Evolutionary conservation across 495 filamentous ascomycete species (phyloP).

Genomic region (Annulohypoxylon moriforme): DNA sequence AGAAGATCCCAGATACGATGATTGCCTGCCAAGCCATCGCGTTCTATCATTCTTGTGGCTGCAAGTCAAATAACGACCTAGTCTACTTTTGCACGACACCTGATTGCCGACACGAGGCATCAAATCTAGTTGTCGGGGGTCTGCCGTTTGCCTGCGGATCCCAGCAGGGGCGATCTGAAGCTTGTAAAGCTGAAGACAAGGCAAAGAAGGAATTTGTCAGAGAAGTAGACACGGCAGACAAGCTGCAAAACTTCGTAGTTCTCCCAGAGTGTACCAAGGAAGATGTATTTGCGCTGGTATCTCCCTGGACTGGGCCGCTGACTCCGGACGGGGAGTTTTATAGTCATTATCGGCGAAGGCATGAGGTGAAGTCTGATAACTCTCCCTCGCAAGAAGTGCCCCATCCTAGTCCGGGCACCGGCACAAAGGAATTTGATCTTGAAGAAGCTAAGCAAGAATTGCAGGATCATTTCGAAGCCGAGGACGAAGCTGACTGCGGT

Average conservation of each 20-base stretch:
- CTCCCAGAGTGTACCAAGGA: constrained; percentile 21
- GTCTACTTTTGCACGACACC: constrained; percentile 10
- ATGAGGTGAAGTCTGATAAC: not conserved
- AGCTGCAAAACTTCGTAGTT: constrained; percentile 6
- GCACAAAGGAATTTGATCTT: not conserved
- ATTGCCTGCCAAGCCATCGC: constrained; percentile 5
- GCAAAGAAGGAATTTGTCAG: constrained; percentile 25
- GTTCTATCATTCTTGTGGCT: constrained; percentile 34
- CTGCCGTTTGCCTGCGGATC: constrained; percentile 30
- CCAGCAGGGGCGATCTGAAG: not conserved
- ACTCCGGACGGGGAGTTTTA: constrained; percentile 14
- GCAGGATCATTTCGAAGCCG: not conserved
- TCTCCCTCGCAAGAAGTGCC: not conserved
- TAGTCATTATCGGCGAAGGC: constrained; percentile 8
- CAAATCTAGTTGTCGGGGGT: constrained; percentile 22
- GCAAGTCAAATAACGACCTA: not conserved
- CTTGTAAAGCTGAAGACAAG: constrained; percentile 15
- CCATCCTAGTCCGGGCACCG: too few species aligned
- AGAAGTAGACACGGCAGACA: constrained; percentile 35
- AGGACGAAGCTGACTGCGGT: not conserved
- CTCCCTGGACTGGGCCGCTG: not conserved
- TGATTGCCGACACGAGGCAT: not conserved
- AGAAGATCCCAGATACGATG: too few species aligned
- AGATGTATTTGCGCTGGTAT: constrained; percentile 1
- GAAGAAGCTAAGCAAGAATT: not conserved